phyloP scores from a whole-genome alignment of 768 basidiomycete species.

The Arthromyces matolae region DNA sequence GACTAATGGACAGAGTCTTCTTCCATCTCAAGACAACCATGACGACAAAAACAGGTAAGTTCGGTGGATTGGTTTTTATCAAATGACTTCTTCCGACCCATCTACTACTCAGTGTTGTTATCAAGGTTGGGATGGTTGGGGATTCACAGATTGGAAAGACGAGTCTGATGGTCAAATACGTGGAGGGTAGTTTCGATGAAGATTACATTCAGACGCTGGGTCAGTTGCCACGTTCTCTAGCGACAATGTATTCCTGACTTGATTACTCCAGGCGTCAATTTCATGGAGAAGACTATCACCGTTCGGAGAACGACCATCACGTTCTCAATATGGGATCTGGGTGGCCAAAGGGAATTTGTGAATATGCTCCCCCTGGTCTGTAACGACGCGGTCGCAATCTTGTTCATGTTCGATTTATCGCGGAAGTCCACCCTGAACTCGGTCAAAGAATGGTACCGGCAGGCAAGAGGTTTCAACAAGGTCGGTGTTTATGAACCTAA shows the following conservation, averaged over 20 bases:
- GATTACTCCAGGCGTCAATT: constrained; percentile 79
- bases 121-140: constrained; percentile 99
- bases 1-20: constrained; percentile 51
- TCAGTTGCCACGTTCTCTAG: constrained; percentile 30
- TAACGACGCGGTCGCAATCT: constrained; percentile 98
- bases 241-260: constrained; percentile 8
- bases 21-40: constrained; percentile 51
- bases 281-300: constrained; percentile 99
- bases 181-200: constrained; percentile 97
- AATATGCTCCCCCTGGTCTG: constrained; percentile 98
- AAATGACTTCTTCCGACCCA: not conserved
- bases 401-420: constrained; percentile 99
- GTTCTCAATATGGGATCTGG: constrained; percentile 98
- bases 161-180: constrained; percentile 99
- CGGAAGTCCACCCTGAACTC: constrained; percentile 97
- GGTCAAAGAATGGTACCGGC: constrained; percentile 99
- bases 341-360: constrained; percentile 97
- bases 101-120: constrained; percentile 63
- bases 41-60: constrained; percentile 73
- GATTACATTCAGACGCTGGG: constrained; percentile 99
- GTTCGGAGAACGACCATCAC: constrained; percentile 98
- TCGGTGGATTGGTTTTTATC: constrained; percentile 3
- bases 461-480: constrained; percentile 98
- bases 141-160: constrained; percentile 99
- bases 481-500: constrained; percentile 38